Percentiles rank a stretch among this genome's conserved stretches.
phyloP scores from a whole-genome alignment of 176 grass and related monocot species.

The Aegilops speltoides region DNA sequence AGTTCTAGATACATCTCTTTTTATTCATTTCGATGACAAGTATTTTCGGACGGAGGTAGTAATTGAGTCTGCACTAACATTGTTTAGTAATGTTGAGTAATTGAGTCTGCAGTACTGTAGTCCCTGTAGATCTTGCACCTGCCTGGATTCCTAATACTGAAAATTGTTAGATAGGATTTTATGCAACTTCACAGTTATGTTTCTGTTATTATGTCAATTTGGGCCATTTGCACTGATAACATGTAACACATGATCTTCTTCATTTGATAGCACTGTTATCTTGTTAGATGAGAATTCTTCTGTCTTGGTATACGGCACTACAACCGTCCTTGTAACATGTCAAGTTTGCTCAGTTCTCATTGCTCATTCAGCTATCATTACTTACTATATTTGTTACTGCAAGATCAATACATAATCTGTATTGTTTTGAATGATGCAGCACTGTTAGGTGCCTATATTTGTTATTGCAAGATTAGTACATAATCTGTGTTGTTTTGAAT shows the following conservation, averaged over 20 bases:
- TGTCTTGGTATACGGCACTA: not conserved
- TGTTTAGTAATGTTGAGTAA: not conserved
- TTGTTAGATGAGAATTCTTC: not conserved
- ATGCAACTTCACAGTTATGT: not conserved
- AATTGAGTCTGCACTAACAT: not conserved
- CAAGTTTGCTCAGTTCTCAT: not conserved
- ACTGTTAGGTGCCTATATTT: conserved; percentile 61
- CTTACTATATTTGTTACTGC: not conserved
- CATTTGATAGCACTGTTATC: not conserved
- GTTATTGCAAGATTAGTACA: not conserved
- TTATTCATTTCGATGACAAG: too few relatives aligned
- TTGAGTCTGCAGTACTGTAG: conserved; percentile 3
- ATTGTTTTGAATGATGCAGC: conserved; percentile 51
- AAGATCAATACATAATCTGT: conserved; percentile 16
- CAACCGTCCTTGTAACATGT: not conserved
- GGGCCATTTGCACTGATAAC: not conserved
- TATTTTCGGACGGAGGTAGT: too few relatives aligned
- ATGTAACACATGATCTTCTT: not conserved
- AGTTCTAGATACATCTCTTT: too few relatives aligned
- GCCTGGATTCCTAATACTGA: not conserved
- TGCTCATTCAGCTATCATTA: not conserved
- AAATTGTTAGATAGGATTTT: not conserved
- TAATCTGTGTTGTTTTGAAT: conserved; percentile 32
- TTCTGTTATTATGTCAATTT: not conserved
- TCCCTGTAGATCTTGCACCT: not conserved